phyloP scores from a whole-genome alignment of 805 yeast genomes.

The Candida bentonensis region DNA sequence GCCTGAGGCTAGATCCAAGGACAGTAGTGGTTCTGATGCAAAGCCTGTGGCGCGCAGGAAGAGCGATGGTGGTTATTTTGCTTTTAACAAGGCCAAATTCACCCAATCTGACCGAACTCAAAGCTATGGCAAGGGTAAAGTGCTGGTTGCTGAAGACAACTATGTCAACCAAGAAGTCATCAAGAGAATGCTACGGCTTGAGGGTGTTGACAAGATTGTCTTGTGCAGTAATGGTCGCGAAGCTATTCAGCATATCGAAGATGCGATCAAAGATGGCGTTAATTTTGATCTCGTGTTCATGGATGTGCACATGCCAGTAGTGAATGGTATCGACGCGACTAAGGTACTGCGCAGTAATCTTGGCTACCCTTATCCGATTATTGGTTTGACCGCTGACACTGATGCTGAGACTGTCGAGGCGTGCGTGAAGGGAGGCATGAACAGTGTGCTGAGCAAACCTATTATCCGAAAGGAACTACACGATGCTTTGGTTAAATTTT shows the following conservation, averaged over 20 bases:
- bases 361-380: conserved; percentile 57
- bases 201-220: conserved; percentile 58
- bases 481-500: conserved; percentile 37
- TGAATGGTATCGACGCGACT: conserved; percentile 84
- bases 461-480: conserved; percentile 56
- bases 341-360: conserved; percentile 51
- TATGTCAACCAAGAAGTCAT: conserved; percentile 90
- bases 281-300: conserved; percentile 66
- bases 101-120: background rate
- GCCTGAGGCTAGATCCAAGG: background rate
- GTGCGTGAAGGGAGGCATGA: conserved; percentile 84
- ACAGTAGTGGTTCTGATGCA: background rate
- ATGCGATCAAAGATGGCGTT: conserved; percentile 20
- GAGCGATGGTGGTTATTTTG: background rate
- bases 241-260: conserved; percentile 56
- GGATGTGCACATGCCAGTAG: conserved; percentile 96
- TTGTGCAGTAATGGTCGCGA: conserved; percentile 87
- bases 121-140: conserved; percentile 13
- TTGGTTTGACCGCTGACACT: conserved; percentile 91
- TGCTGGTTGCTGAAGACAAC: conserved; percentile 90
- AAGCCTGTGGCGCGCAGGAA: background rate
- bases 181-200: conserved; percentile 71
- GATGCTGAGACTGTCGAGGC: conserved; percentile 80
- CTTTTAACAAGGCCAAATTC: background rate
- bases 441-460: conserved; percentile 82